Base-by-base conservation (phyloP, 179 eudicot species). In the Pouteria campechiana region DNA sequence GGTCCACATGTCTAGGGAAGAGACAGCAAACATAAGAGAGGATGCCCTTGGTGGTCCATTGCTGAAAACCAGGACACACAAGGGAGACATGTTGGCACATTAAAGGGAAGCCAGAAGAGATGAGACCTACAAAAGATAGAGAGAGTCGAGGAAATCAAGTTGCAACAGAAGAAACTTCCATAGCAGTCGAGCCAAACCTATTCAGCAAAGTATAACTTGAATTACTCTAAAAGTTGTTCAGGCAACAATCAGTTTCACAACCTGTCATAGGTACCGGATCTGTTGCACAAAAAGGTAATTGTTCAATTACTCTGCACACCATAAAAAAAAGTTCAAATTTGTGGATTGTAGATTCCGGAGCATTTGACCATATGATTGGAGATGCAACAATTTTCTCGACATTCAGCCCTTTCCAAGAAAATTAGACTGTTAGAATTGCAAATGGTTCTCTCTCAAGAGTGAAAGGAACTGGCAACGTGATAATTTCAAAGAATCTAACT, bases 21-120 rank as follows among this genome's bases (percentile, higher is more conserved):
- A 18, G 20, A 47, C 9, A 21, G 16, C 15, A n/a, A 8, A 1
- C 17, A 1, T 1, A 19, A 18, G 21, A 46, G 10, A 21, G 32
- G 32, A 6, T 9, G 43, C 3, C 55, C 55, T 0, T 50, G 37
- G 45, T 50, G 46, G 37, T 37, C 11, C 46, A 50, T 17, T 50
- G 37, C 16, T 1, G 9, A 0, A 17, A 12, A 6, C 37, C 16
- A 0, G 55, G 55, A 2, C 36, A 50, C 9, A 4, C 8, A 17
- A 19, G 10, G 10, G 46, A 38, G 0, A 50, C 8, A 2, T 50
- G 46, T 4, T 50, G 54, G 34, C 25, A 35, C 10, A 22, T 48
- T 4, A 30, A 34, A 6, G 44, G 44, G 7, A 49, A 49, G 25
- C 33, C 54, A 15, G 6, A 15, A 1, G 32, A 48, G 10, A 34